phyloP scores from a whole-genome alignment of 306 rosid species.

The Albizia julibrissin region DNA sequence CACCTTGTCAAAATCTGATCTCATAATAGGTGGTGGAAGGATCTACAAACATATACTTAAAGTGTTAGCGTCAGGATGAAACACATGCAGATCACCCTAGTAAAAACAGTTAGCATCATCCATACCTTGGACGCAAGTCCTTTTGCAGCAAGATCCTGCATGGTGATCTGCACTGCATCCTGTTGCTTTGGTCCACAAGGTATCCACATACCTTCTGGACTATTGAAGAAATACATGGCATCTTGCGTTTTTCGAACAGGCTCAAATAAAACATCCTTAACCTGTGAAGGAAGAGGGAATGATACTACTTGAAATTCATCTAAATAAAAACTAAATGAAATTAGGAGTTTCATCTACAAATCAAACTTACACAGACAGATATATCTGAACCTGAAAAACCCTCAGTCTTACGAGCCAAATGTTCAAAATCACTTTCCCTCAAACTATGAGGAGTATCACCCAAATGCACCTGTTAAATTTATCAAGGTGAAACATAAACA shows the following conservation, averaged over 20 bases:
- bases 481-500: constrained; percentile 24
- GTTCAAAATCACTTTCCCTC: constrained; percentile 86
- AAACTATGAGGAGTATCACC: constrained; percentile 97
- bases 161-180: constrained; percentile 68
- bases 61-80: background rate
- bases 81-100: background rate
- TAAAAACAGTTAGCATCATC: constrained; percentile 16
- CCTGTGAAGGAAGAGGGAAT: constrained; percentile 48
- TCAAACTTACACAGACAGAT: constrained; percentile 90
- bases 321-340: constrained; percentile 17
- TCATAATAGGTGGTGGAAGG: constrained; percentile 90
- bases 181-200: constrained; percentile 96
- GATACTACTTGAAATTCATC: constrained; percentile 18
- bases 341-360: constrained; percentile 2
- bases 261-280: constrained; percentile 96
- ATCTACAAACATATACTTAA: constrained; percentile 57
- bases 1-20: constrained; percentile 93
- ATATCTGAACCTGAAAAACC: constrained; percentile 98
- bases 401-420: constrained; percentile 74
- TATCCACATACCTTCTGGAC: constrained; percentile 67
- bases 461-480: constrained; percentile 81
- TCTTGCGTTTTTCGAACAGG: constrained; percentile 99
- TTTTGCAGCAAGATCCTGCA: constrained; percentile 83
- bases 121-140: constrained; percentile 91
- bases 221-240: constrained; percentile 86